Percentiles rank a stretch among this genome's conserved stretches.
Evolutionary conservation across 2,329 filamentous ascomycete genomes (phyloP).

Genomic region (Samsoniella hepiali): DNA sequence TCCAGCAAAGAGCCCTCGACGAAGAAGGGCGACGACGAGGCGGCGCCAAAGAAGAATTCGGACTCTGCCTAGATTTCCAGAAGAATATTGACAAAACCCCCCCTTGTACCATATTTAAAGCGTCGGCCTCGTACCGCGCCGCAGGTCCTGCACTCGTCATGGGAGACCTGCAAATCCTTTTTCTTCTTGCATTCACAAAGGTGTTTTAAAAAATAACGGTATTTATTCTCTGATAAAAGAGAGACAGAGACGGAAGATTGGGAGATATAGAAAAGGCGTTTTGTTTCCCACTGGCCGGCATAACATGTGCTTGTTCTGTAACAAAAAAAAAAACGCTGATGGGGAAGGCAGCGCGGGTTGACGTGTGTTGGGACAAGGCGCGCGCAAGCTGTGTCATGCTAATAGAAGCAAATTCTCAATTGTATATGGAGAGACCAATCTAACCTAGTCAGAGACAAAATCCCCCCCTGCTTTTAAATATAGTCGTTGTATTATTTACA

Average conservation of each 20-base stretch:
- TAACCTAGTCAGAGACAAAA: constrained; percentile 13
- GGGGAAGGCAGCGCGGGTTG: background rate
- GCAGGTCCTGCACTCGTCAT: background rate
- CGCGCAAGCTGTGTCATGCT: background rate
- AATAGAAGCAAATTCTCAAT: constrained; percentile 12
- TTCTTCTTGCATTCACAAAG: constrained; percentile 15
- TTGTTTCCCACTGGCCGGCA: constrained; percentile 1
- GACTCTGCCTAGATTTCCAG: background rate
- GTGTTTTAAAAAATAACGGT: constrained; percentile 17
- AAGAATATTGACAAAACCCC: background rate
- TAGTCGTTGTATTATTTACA: background rate
- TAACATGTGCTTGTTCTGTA: background rate
- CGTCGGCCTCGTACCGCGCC: background rate
- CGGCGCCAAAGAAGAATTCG: constrained; percentile 24
- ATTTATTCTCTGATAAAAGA: constrained; percentile 5
- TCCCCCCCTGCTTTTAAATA: constrained; percentile 2
- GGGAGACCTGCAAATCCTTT: background rate
- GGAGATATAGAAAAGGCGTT: constrained; percentile 9
- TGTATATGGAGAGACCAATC: constrained; percentile 15
- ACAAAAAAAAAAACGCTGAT: background rate
- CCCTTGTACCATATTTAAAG: constrained; percentile 15
- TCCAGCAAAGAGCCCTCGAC: constrained; percentile 13
- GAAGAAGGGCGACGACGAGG: constrained; percentile 25
- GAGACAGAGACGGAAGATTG: background rate
- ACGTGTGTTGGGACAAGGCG: background rate